Evolutionary conservation across 805 yeast genomes (phyloP).

Genomic region (Zygosaccharomyces lentus): DNA sequence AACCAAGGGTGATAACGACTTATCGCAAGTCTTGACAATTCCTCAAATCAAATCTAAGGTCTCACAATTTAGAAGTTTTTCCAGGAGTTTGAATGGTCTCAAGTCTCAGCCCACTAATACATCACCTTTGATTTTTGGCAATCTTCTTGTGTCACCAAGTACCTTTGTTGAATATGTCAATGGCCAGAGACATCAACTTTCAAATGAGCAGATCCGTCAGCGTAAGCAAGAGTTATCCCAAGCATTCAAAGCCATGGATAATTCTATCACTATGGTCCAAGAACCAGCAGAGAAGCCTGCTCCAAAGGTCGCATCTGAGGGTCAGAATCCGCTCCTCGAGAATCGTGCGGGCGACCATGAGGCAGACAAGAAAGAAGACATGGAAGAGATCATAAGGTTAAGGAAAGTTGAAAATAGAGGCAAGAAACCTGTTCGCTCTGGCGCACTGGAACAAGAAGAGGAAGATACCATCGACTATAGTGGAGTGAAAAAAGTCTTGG

Average conservation of each 20-base stretch:
- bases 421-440: constrained; percentile 4
- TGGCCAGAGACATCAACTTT: constrained; percentile 9
- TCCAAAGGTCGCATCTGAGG: background rate
- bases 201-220: constrained; percentile 12
- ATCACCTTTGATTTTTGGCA: constrained; percentile 14
- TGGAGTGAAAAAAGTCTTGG: constrained; percentile 41
- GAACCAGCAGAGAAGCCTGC: constrained; percentile 27
- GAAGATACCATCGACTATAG: constrained; percentile 43
- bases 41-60: constrained; percentile 20
- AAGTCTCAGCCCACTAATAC: background rate
- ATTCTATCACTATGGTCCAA: constrained; percentile 36
- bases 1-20: background rate
- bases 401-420: constrained; percentile 26
- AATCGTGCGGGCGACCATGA: background rate
- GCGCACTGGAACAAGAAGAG: constrained; percentile 5
- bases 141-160: constrained; percentile 7
- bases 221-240: constrained; percentile 16
- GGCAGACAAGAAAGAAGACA: constrained; percentile 17
- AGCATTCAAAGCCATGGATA: constrained; percentile 19
- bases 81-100: background rate
- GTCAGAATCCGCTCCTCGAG: constrained; percentile 22
- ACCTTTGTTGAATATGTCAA: constrained; percentile 9
- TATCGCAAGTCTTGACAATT: constrained; percentile 12
- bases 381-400: constrained; percentile 41
- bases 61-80: constrained; percentile 10